Percentiles rank a stretch among this genome's conserved stretches.
Conservation (phyloP, 1,139 yeast genomes). For the Candida neerlandica region DNA sequence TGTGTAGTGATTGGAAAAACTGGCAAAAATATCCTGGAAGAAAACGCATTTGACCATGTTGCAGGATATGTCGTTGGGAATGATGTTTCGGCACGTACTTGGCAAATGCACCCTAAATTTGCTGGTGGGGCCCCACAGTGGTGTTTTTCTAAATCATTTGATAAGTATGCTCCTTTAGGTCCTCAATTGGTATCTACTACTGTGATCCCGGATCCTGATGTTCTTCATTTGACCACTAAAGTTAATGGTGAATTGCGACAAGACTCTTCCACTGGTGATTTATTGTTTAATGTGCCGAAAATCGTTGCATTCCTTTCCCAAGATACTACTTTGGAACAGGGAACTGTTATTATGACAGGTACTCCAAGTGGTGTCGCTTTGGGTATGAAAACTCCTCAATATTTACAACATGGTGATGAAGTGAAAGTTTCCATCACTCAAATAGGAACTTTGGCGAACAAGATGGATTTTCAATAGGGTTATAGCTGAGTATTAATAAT, state of each 20-base stretch:
- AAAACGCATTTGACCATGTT: conserved; percentile 48
- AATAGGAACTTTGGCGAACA: conserved; percentile 48
- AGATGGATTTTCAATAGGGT: conserved; percentile 21
- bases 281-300: conserved; percentile 48
- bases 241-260: conserved; percentile 31
- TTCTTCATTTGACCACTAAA: conserved; percentile 43
- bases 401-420: conserved; percentile 49
- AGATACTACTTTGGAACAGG: conserved; percentile 52
- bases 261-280: conserved; percentile 46
- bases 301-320: conserved; percentile 51
- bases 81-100: conserved; percentile 55
- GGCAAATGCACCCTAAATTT: conserved; percentile 41
- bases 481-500: too few relatives aligned
- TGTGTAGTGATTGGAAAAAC: conserved; percentile 55
- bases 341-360: conserved; percentile 54
- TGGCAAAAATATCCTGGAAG: conserved; percentile 43
- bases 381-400: conserved; percentile 43
- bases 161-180: conserved; percentile 57
- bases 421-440: conserved; percentile 43
- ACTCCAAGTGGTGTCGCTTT: conserved; percentile 57
- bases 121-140: conserved; percentile 52
- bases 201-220: conserved; percentile 34
- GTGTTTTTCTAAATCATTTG: conserved; percentile 53
- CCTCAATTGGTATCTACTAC: conserved; percentile 49
- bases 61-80: conserved; percentile 57